These are phyloP conservation scores for Apophysomyces ossiformis DNA, from an alignment of 371 early-diverging fungal genomes.

Conservation along the genomic window DNA sequence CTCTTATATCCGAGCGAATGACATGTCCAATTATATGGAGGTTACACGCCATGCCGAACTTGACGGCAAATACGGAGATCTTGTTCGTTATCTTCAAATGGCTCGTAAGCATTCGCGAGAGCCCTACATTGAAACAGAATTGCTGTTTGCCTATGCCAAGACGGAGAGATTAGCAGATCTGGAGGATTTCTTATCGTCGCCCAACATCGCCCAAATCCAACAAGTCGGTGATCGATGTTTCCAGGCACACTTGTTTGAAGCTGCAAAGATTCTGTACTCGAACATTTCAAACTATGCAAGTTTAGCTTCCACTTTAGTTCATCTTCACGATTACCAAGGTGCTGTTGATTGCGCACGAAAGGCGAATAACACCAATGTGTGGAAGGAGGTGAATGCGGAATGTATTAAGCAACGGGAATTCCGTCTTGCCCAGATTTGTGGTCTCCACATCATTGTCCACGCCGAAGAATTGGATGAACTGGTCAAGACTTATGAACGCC, in stretches of 20 bases:
- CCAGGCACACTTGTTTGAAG: slow-evolving; percentile 86
- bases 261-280: slow-evolving; percentile 92
- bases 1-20: slow-evolving; percentile 95
- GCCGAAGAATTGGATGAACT: slow-evolving; percentile 95
- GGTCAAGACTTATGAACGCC: slow-evolving; percentile 84
- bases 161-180: slow-evolving; percentile 90
- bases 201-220: slow-evolving; percentile 93
- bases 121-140: slow-evolving; percentile 91
- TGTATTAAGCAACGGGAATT: slow-evolving; percentile 94
- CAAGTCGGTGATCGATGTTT: slow-evolving; percentile 96
- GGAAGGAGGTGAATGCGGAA: slow-evolving; percentile 96
- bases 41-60: slow-evolving; percentile 82
- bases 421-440: slow-evolving; percentile 97
- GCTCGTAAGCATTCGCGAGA: slow-evolving; percentile 94
- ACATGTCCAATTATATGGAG: slow-evolving; percentile 88
- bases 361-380: slow-evolving; percentile 96
- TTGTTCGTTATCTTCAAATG: slow-evolving; percentile 92
- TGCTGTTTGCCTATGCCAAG: slow-evolving; percentile 93
- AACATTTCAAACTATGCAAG: slow-evolving; percentile 97
- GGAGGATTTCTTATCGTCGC: slow-evolving; percentile 90
- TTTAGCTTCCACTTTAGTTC: slow-evolving; percentile 93
- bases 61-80: slow-evolving; percentile 88
- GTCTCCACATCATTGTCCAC: slow-evolving; percentile 93
- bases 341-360: slow-evolving; percentile 98
- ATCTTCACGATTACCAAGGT: slow-evolving; percentile 91